Evolutionary conservation across 2,329 filamentous ascomycete genomes (phyloP).

Genomic region (Nothomitra cinnamomea): DNA sequence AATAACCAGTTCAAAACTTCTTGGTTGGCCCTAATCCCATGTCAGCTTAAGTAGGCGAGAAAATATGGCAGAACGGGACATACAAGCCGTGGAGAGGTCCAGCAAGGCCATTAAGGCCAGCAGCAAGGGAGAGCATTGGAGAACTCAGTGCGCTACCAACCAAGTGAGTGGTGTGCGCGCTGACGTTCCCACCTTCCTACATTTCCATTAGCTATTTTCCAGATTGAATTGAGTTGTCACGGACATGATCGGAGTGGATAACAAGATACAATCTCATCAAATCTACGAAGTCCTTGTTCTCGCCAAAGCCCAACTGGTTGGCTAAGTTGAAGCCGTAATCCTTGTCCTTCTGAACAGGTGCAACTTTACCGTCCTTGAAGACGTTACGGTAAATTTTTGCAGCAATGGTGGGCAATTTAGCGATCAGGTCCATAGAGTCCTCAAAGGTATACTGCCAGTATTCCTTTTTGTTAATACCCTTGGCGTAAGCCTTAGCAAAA

Average conservation of each 20-base stretch:
- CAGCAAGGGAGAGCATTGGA: constrained; percentile 88
- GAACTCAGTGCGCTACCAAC: constrained; percentile 94
- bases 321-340: constrained; percentile 99
- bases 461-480: constrained; percentile 98
- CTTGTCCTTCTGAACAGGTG: constrained; percentile 92
- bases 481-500: constrained; percentile 96
- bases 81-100: constrained; percentile 90
- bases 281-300: constrained; percentile 94
- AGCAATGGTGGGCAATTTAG: constrained; percentile 96
- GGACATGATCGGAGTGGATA: constrained; percentile 88
- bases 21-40: constrained; percentile 58
- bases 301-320: constrained; percentile 94
- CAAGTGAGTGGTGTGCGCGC: constrained; percentile 94
- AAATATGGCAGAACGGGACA: constrained; percentile 10
- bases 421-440: constrained; percentile 99
- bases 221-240: not conserved
- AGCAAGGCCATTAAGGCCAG: constrained; percentile 94
- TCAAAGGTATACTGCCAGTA: constrained; percentile 99
- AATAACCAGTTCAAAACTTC: constrained; percentile 98
- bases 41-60: constrained; percentile 12
- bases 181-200: constrained; percentile 88
- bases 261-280: constrained; percentile 97
- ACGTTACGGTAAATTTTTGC: constrained; percentile 99
- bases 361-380: constrained; percentile 99
- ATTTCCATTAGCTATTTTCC: not conserved